Percentiles rank a stretch among this genome's conserved stretches.
Evolutionary conservation across 116 monocot genomes (phyloP).

Genomic region (Zostera marina): DNA sequence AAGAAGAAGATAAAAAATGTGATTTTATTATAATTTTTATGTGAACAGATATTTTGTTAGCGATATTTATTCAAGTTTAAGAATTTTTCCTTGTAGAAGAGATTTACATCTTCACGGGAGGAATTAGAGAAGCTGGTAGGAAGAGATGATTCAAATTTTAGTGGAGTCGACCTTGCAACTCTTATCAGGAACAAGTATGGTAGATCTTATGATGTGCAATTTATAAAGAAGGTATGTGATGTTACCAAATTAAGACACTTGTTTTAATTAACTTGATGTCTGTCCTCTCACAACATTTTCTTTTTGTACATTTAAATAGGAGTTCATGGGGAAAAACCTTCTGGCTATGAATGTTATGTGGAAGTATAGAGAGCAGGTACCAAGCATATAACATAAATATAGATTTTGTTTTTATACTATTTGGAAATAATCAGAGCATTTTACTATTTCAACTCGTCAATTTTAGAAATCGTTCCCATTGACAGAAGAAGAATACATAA

Average conservation of each 20-base stretch:
- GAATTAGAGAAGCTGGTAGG: constrained; percentile 79
- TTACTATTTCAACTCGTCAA: no score
- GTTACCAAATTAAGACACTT: no score
- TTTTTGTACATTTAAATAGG: constrained; percentile 23
- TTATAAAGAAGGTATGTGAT: constrained; percentile 91
- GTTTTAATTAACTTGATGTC: no score
- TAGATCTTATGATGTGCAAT: constrained; percentile 95
- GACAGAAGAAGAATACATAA: constrained; percentile 90
- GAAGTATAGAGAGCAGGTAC: constrained; percentile 97
- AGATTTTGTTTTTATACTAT: neutral
- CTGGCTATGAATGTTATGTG: constrained; percentile 99
- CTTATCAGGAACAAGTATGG: constrained; percentile 96
- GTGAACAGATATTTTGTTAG: no score
- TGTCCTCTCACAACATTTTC: no score
- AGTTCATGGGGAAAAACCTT: constrained; percentile 91
- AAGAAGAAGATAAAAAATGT: no score
- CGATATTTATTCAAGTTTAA: neutral
- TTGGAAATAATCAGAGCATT: no score
- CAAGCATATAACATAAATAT: neutral
- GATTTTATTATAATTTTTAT: neutral
- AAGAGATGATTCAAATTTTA: constrained; percentile 68
- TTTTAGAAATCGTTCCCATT: constrained; percentile 84
- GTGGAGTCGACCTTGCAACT: constrained; percentile 81
- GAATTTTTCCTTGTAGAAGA: constrained; percentile 17
- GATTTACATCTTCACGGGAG: constrained; percentile 40